A percentile compares a stretch with the other conserved stretches of the same genome.
Evolutionary conservation across 1,284 basidiomycete genomes (phyloP).

Genomic region (Apiotrichum gracile): DNA sequence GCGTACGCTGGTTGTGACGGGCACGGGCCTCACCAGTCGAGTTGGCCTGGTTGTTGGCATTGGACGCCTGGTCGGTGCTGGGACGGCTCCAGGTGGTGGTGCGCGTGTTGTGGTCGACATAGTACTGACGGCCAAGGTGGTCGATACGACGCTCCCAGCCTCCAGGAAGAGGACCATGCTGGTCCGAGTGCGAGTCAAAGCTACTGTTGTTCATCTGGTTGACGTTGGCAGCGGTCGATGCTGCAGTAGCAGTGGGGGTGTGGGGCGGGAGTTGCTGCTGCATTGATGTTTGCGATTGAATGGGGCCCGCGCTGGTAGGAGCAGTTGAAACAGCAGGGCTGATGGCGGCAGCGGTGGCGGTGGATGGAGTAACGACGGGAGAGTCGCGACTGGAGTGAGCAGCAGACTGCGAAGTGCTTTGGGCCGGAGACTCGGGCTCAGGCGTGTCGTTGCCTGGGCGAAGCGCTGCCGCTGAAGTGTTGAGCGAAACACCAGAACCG

Average conservation of each 20-base stretch:
- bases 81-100: slow-evolving; percentile 88
- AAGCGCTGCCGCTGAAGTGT: slow-evolving; percentile 36
- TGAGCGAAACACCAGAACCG: slow-evolving; percentile 28
- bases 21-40: slow-evolving; percentile 63
- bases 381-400: slow-evolving; percentile 25
- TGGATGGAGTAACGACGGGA: slow-evolving; percentile 6
- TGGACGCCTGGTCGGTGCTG: slow-evolving; percentile 48
- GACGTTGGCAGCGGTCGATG: slow-evolving; percentile 46
- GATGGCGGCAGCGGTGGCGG: slow-evolving; percentile 41
- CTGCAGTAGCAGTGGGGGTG: slow-evolving; percentile 27
- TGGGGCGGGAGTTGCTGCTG: neutral
- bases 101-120: slow-evolving; percentile 87
- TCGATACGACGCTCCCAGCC: slow-evolving; percentile 95
- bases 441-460: slow-evolving; percentile 6
- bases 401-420: neutral
- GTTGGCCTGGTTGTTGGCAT: slow-evolving; percentile 50
- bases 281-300: neutral
- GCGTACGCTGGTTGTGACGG: slow-evolving; percentile 67
- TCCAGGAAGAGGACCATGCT: slow-evolving; percentile 70
- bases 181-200: slow-evolving; percentile 73
- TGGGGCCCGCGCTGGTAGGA: neutral
- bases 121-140: slow-evolving; percentile 80
- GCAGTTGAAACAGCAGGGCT: neutral
- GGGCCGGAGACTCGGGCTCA: slow-evolving; percentile 17
- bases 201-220: slow-evolving; percentile 50